Evolutionary conservation across 106 monocot species (phyloP).

Genomic region (Vanilla planifolia): DNA sequence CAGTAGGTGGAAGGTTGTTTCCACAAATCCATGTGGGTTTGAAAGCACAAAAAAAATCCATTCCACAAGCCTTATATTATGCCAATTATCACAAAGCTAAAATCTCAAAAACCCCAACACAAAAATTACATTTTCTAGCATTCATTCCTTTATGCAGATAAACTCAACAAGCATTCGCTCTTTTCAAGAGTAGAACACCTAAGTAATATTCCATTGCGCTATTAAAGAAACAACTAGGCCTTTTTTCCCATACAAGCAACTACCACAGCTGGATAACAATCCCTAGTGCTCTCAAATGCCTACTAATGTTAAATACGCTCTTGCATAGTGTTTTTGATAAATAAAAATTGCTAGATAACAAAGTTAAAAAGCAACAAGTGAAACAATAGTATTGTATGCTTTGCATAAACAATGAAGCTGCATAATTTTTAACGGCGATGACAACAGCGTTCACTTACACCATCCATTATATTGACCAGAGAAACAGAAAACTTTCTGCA

Average conservation of each 20-base stretch:
- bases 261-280: background rate
- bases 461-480: too few relatives aligned
- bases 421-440: too few relatives aligned
- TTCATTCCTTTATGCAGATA: background rate
- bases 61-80: too few relatives aligned
- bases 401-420: too few relatives aligned
- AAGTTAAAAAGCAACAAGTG: too few relatives aligned
- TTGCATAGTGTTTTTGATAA: too few relatives aligned
- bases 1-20: background rate
- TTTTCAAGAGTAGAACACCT: background rate
- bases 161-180: background rate
- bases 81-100: too few relatives aligned
- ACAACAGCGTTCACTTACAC: too few relatives aligned
- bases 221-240: background rate
- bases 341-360: too few relatives aligned
- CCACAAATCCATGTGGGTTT: background rate
- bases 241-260: background rate
- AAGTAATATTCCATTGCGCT: too few relatives aligned
- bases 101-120: background rate
- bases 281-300: background rate
- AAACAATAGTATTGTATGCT: too few relatives aligned
- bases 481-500: too few relatives aligned
- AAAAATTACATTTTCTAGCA: background rate
- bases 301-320: background rate
- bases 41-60: background rate